Percentiles rank a stretch among this genome's conserved stretches.
phyloP scores from a whole-genome alignment of 2,329 filamentous ascomycete species.

The Penicillium sp. region DNA sequence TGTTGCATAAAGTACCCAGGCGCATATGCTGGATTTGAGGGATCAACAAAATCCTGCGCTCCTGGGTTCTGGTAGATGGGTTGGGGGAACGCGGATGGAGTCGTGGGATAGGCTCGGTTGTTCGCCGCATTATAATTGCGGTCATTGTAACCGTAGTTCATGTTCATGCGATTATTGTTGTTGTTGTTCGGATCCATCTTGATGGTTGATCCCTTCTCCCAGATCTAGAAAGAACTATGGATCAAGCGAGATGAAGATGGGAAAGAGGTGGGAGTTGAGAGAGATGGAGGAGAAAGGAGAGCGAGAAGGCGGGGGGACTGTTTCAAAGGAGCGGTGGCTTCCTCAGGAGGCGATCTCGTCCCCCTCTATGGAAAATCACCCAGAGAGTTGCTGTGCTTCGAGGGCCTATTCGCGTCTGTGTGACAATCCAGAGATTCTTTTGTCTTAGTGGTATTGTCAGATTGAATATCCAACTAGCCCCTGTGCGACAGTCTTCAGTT shows the following conservation, averaged over 20 bases:
- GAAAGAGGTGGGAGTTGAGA: constrained; percentile 6
- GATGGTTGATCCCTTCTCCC: constrained; percentile 46
- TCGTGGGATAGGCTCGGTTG: constrained; percentile 73
- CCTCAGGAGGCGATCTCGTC: constrained; percentile 20
- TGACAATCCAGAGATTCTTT: not conserved
- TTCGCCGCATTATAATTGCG: constrained; percentile 58
- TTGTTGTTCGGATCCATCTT: constrained; percentile 49
- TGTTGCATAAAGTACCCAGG: constrained; percentile 59
- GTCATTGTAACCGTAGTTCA: constrained; percentile 52
- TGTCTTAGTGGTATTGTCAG: too few relatives aligned
- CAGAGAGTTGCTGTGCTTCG: not conserved
- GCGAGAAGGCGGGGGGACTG: constrained; percentile 9
- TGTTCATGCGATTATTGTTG: constrained; percentile 51
- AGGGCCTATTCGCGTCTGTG: not conserved
- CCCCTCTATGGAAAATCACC: not conserved
- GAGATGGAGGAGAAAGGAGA: constrained; percentile 11
- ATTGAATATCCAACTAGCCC: too few relatives aligned
- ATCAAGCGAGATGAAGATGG: constrained; percentile 9
- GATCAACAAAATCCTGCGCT: constrained; percentile 56
- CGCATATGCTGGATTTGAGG: constrained; percentile 38
- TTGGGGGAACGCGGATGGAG: constrained; percentile 93
- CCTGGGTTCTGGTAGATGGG: constrained; percentile 64
- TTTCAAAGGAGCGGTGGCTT: constrained; percentile 26
- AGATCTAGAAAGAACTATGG: constrained; percentile 4
- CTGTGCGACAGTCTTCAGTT: too few relatives aligned